Base-by-base conservation (phyloP, 1,139 yeast genomes). In the Kodamaea anthophila region DNA sequence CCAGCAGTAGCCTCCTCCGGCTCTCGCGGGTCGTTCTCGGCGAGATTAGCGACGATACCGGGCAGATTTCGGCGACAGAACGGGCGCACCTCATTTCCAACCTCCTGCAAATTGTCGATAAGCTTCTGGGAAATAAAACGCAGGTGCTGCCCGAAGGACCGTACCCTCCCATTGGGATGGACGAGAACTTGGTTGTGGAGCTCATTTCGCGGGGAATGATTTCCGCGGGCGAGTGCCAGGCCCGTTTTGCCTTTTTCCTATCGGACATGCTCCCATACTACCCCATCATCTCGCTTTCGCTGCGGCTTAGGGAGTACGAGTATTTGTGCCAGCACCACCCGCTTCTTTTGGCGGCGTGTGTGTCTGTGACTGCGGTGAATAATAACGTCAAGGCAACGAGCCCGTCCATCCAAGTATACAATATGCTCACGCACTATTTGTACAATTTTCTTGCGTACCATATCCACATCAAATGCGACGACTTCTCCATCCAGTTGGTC, bases 361-460 rank as follows among this genome's bases (percentile, higher is more conserved):
- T 73, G 11, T 60, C 68, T 5, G 75, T 65, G 6, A 68, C 77
- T 3, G 62, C 73, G 12, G 49, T 70, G 25, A 66, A 70, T 39
- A 62, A 65, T 30, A 67, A 69, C 36, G 11, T 9, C 9, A 15
- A 16, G 21, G 10, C 27, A 8, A 18, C 19, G 9, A 20, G 11
- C 21, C 21, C 12, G 15, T n/a, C n/a, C n/a, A n/a, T n/a, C n/a
- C n/a, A n/a, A n/a, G 43, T 70, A 30, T 67, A 66, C 39, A 60
- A 57, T 30, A 48, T 66, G 30, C 43, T 74, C 11, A 45, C 59
- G 16, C 62, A 61, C 36, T 70, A 70, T 44, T 40, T 74, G 16
- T 74, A 71, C 38, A 55, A 64, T 10, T 59, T 61, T 35, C 42
- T 74, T 18, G 65, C 75, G 2, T 59, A 69, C 34, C 52, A 55